A percentile compares a stretch with the other conserved stretches of the same genome.
Conservation (phyloP, 1,284 basidiomycete genomes). For the Pyrrhoderma noxium region DNA sequence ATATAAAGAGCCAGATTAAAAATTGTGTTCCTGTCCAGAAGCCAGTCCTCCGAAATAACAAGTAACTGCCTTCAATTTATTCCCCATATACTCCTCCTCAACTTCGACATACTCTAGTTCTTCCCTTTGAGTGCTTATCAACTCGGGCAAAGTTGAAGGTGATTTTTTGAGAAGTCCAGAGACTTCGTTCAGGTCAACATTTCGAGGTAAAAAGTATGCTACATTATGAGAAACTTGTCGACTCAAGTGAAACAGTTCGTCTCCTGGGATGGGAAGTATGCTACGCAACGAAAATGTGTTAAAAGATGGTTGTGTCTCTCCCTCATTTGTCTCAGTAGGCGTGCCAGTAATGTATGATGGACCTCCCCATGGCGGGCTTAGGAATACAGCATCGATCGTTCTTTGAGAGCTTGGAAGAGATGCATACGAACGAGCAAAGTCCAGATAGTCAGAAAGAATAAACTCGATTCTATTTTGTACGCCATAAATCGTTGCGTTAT, state of each 20-base stretch:
- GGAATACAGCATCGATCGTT: constrained; percentile 80
- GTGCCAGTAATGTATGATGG: constrained; percentile 56
- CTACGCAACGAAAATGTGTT: constrained; percentile 61
- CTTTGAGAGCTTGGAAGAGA: constrained; percentile 26
- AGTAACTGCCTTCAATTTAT: constrained; percentile 76
- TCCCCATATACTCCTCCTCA: constrained; percentile 86
- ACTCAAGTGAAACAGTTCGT: constrained; percentile 71
- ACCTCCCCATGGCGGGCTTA: constrained; percentile 92
- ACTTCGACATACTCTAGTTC: constrained; percentile 49
- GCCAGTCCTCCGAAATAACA: constrained; percentile 77
- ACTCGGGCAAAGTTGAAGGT: neutral
- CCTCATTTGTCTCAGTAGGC: constrained; percentile 17
- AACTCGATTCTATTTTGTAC: constrained; percentile 94
- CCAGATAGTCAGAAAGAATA: constrained; percentile 79
- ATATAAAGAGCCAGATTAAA: constrained; percentile 25
- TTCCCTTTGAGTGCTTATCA: constrained; percentile 12
- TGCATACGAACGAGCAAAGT: constrained; percentile 63
- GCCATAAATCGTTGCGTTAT: constrained; percentile 91
- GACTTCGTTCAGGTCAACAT: constrained; percentile 71
- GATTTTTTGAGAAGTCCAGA: constrained; percentile 38
- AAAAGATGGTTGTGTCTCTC: constrained; percentile 18
- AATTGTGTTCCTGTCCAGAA: constrained; percentile 55
- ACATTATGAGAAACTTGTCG: constrained; percentile 70
- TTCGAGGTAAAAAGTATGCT: constrained; percentile 88
- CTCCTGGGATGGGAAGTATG: constrained; percentile 76